Percentiles rank a stretch among this genome's conserved stretches.
Conservation (phyloP, 257 asterid species). For the Capsicum pubescens region DNA sequence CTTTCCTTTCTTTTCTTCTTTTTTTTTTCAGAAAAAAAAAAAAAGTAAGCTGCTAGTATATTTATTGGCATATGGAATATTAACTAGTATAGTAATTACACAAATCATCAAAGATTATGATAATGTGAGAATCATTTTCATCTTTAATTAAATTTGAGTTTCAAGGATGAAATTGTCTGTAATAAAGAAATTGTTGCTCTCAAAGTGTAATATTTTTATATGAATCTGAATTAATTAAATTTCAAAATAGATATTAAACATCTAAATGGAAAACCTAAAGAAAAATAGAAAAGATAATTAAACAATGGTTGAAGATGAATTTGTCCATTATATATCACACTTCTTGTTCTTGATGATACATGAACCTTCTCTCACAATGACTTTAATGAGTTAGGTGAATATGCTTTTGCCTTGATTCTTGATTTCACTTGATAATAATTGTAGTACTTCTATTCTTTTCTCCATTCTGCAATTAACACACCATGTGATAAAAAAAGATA, state of each 20-base stretch:
- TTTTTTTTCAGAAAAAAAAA: neutral
- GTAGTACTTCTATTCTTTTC: constrained; percentile 23
- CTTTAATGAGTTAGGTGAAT: constrained; percentile 28
- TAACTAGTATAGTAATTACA: neutral
- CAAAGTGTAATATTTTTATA: no score
- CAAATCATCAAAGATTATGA: neutral
- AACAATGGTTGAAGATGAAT: neutral
- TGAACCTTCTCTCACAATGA: constrained; percentile 32
- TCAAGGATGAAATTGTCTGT: neutral
- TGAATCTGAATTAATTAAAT: no score
- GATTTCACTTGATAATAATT: constrained; percentile 32
- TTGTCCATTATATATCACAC: neutral
- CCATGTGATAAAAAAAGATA: constrained; percentile 41
- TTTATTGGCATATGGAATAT: constrained; percentile 12
- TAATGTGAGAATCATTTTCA: neutral
- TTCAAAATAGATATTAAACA: no score
- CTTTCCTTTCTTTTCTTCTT: neutral
- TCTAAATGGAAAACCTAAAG: no score
- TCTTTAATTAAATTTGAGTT: neutral
- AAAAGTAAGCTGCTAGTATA: neutral
- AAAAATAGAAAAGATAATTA: neutral
- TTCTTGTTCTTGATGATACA: constrained; percentile 16
- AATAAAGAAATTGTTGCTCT: neutral
- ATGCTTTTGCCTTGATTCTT: constrained; percentile 29
- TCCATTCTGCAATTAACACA: constrained; percentile 32